Conservation (phyloP, 2,329 filamentous ascomycete species). For the Exserohilum rostratum region DNA sequence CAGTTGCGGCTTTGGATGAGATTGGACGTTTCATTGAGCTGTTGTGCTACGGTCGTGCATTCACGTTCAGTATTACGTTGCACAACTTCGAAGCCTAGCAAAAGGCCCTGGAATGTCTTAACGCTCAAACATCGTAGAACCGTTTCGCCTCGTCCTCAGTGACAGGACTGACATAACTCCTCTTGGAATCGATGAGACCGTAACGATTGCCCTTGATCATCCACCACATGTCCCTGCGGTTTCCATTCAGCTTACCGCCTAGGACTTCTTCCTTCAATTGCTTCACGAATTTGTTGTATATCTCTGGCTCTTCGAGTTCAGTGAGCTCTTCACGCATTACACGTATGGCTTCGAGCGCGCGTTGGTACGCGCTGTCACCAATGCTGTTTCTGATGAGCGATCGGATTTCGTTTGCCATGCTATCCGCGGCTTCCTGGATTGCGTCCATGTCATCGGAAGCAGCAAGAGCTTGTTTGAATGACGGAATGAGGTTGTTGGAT, state of each 20-base stretch:
- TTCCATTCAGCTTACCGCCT: conserved; percentile 72
- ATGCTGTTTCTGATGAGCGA: conserved; percentile 73
- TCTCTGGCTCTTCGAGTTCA: conserved; percentile 72
- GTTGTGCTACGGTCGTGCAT: background rate
- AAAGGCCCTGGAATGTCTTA: background rate
- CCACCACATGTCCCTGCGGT: conserved; percentile 84
- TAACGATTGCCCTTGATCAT: conserved; percentile 69
- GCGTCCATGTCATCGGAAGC: conserved; percentile 64
- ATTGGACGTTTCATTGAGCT: background rate
- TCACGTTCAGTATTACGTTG: background rate
- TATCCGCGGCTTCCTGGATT: conserved; percentile 71
- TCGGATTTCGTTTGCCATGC: conserved; percentile 75
- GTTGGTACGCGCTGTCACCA: conserved; percentile 75
- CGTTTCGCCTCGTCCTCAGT: conserved; percentile 70
- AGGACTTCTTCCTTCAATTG: conserved; percentile 75
- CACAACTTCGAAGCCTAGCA: background rate
- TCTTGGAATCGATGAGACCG: conserved; percentile 72
- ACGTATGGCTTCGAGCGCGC: conserved; percentile 75
- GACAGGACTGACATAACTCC: conserved; percentile 69
- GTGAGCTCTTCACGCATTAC: conserved; percentile 80
- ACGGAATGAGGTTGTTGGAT: conserved; percentile 79
- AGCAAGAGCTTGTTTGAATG: conserved; percentile 82
- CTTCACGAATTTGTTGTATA: conserved; percentile 77
- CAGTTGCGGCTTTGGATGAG: background rate
- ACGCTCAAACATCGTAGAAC: conserved; percentile 34